Conservation (phyloP, 2,329 filamentous ascomycete species). For the Whalleya microplaca region DNA sequence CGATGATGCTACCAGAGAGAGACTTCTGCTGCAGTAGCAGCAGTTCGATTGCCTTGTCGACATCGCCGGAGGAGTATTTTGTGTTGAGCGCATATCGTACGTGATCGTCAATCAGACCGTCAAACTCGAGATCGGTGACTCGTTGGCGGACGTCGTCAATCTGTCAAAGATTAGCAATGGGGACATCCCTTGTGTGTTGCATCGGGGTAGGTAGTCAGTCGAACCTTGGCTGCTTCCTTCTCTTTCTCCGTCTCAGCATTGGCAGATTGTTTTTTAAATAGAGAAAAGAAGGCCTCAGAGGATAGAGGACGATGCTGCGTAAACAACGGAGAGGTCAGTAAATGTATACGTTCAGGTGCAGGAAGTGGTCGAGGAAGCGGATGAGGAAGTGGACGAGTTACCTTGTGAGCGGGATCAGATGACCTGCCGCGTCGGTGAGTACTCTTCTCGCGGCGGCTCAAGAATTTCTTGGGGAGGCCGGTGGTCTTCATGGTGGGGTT, state of each 20-base stretch:
- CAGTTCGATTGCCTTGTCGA: constrained; percentile 75
- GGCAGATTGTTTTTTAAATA: constrained; percentile 65
- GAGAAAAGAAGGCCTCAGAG: constrained; percentile 61
- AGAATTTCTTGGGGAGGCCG: constrained; percentile 64
- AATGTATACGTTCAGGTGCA: no score
- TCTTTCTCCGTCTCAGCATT: constrained; percentile 54
- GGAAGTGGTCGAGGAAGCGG: no score
- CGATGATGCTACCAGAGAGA: constrained; percentile 75
- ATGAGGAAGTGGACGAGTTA: constrained; percentile 33
- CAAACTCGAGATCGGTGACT: constrained; percentile 47
- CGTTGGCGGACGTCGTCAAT: constrained; percentile 39
- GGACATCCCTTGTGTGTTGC: constrained; percentile 1
- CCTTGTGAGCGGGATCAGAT: constrained; percentile 57
- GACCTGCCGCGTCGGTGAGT: constrained; percentile 60
- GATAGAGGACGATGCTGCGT: constrained; percentile 55
- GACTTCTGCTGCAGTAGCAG: constrained; percentile 80
- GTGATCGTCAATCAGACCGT: constrained; percentile 59
- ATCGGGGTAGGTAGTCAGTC: constrained; percentile 23
- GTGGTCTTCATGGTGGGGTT: constrained; percentile 51
- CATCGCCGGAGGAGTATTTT: constrained; percentile 68
- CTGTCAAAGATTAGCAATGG: constrained; percentile 28
- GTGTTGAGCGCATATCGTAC: constrained; percentile 60
- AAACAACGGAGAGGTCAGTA: constrained; percentile 11
- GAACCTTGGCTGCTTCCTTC: constrained; percentile 46
- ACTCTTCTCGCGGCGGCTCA: constrained; percentile 71